Percentiles rank a stretch among this genome's conserved stretches.
These are phyloP conservation scores for Penicillium sclerotigenum DNA, from an alignment of 2,329 filamentous ascomycete species.

Conservation along the genomic window DNA sequence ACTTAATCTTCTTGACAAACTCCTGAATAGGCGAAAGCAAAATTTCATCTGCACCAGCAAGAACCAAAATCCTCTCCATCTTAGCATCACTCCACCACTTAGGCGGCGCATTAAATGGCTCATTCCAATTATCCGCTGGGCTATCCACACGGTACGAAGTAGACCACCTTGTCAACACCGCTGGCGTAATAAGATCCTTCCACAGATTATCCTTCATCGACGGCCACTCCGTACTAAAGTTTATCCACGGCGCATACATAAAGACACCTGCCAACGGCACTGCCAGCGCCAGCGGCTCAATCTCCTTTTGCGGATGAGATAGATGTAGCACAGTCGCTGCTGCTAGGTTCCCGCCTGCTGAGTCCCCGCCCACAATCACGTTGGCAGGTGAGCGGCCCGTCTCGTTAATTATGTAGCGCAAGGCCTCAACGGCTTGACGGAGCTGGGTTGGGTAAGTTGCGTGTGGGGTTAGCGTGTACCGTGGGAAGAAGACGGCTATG, in stretches of 20 bases:
- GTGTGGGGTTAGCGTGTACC: constrained; percentile 52
- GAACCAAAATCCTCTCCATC: constrained; percentile 50
- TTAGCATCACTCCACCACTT: constrained; percentile 53
- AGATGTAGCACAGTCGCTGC: constrained; percentile 35
- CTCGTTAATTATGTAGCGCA: constrained; percentile 39
- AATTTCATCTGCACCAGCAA: constrained; percentile 54
- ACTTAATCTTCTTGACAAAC: constrained; percentile 34
- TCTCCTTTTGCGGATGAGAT: constrained; percentile 54
- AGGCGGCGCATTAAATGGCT: constrained; percentile 47
- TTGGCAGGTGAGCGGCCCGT: constrained; percentile 31
- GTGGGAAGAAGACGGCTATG: constrained; percentile 50
- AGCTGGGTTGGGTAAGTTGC: constrained; percentile 41
- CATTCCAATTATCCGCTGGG: constrained; percentile 49
- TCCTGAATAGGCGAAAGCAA: constrained; percentile 41
- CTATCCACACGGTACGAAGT: constrained; percentile 44
- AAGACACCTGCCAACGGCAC: constrained; percentile 46
- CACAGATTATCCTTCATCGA: constrained; percentile 46
- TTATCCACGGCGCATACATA: constrained; percentile 56
- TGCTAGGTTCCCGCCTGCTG: constrained; percentile 42
- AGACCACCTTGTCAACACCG: constrained; percentile 43
- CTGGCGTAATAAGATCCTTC: constrained; percentile 49
- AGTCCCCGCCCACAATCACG: constrained; percentile 41
- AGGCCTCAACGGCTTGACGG: constrained; percentile 36
- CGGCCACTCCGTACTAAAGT: constrained; percentile 44
- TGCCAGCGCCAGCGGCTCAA: constrained; percentile 41